Percentiles rank a stretch among this genome's conserved stretches.
Evolutionary conservation across 345 rosid genomes (phyloP).

Genomic region (Melaleuca quinquenervia): DNA sequence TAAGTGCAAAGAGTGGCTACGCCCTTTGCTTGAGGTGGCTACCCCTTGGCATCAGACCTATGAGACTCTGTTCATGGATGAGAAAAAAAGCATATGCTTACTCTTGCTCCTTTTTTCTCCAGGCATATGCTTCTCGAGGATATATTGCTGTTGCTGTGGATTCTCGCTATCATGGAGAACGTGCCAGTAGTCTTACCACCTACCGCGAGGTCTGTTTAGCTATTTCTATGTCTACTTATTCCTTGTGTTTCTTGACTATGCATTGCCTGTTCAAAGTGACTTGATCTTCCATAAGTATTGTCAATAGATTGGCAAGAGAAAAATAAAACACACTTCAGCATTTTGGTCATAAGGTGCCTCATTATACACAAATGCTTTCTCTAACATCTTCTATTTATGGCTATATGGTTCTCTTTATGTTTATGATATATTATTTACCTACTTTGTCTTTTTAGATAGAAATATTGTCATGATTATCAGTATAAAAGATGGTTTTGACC

Average conservation of each 20-base stretch:
- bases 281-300: neutral
- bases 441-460: neutral
- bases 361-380: neutral
- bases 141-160: constrained; percentile 73
- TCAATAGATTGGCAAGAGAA: neutral
- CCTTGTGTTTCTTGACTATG: neutral
- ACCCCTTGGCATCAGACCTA: neutral
- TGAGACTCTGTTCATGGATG: neutral
- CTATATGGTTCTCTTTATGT: neutral
- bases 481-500: neutral
- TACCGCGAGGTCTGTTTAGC: constrained; percentile 43
- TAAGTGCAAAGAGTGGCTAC: constrained; percentile 77
- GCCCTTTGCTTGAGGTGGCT: constrained; percentile 79
- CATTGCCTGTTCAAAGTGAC: neutral
- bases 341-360: neutral
- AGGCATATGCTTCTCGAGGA: constrained; percentile 91
- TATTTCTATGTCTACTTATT: neutral
- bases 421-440: neutral
- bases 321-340: neutral
- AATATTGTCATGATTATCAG: neutral
- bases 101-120: constrained; percentile 1
- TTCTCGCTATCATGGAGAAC: constrained; percentile 94
- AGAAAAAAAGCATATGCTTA: neutral
- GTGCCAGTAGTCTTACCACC: constrained; percentile 48
- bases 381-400: neutral